Evolutionary conservation across 208 protist genomes (phyloP), one percentile per base, ranked within the genome.

Genomic region (Porcisia deanei): DNA sequence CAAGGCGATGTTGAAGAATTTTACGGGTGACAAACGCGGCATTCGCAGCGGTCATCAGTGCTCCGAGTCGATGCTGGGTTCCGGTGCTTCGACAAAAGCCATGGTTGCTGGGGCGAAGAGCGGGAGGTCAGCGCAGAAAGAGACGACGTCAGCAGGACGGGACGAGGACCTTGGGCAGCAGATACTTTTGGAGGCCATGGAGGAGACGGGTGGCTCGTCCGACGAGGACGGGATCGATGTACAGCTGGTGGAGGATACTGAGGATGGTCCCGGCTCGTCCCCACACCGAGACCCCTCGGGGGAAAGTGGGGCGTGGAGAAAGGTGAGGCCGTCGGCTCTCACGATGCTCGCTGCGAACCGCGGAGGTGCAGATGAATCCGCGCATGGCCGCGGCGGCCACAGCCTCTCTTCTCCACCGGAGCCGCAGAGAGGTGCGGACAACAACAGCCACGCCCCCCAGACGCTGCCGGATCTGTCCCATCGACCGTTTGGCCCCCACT

Each of bases 1-100:
- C 73, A 80, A 79, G 20, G 73, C 83, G 73, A 72, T 90, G 79
- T 66, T 87, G 66, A 71, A 83, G 18, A 86, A 87, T 65, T 81
- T 79, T 45, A 67, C 73, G 30, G 85, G 85, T 16, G 85, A 82
- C 2, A 90, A 90, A 52, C 85, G 77, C 16, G 39, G 60, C 0
- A 81, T 81, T 20, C 61, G 55, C 45, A 73, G 22, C 43, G 45
- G 71, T n/a, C 8, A 52, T 30, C 37, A 37, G 20, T 25, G 34
- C 49, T 20, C 45, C 5, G 3, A 22, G n/a, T 10, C 34, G 25
- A 55, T 22, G 64, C 43, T 53, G 47, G 16, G 66, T 30, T 37
- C 45, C 30, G 49, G 66, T 39, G 34, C 14, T 1, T 45, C 30
- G 1, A 2, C 25, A 12, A 9, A 12, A 9, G 1, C 25, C 7